Evolutionary conservation across 352 stramenopile genomes (phyloP).

Genomic region (Pythium utonaiense): DNA sequence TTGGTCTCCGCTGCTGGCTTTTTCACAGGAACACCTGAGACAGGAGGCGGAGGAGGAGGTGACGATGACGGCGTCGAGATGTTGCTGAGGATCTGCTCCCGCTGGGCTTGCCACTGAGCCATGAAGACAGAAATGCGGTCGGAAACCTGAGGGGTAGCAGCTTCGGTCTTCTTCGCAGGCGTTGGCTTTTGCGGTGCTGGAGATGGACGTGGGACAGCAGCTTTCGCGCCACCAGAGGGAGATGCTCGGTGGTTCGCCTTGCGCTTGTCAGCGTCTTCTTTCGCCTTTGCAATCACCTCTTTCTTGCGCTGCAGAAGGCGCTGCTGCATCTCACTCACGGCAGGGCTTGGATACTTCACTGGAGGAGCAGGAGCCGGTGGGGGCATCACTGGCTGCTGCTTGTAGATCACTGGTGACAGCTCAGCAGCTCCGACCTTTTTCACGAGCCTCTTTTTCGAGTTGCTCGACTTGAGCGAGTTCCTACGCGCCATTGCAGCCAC

Average conservation of each 20-base stretch:
- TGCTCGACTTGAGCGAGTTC: constrained; percentile 17
- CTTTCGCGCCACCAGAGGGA: too few relatives aligned
- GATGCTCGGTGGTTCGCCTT: background rate
- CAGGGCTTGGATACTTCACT: constrained; percentile 1
- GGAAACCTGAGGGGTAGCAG: constrained; percentile 2
- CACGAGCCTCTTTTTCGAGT: background rate
- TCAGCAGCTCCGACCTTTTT: constrained; percentile 1
- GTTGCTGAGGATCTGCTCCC: constrained; percentile 13
- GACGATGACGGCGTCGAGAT: background rate
- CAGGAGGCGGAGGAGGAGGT: constrained; percentile 1
- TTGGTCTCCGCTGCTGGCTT: background rate
- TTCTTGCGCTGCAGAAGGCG: constrained; percentile 10
- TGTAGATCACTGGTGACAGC: background rate
- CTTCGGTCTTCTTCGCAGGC: background rate
- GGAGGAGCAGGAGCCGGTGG: background rate
- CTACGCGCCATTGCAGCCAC: background rate
- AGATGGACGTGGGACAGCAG: too few relatives aligned
- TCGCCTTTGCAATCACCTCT: background rate
- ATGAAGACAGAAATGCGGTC: constrained; percentile 58
- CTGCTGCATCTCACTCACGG: constrained; percentile 1
- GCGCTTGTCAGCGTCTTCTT: constrained; percentile 4
- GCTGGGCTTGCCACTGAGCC: constrained; percentile 20
- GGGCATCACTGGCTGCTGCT: background rate
- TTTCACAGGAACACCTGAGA: constrained; percentile 1
- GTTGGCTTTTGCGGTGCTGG: constrained; percentile 1